A percentile compares a stretch with the other conserved stretches of the same genome.
Evolutionary conservation across 2,329 filamentous ascomycete species (phyloP).

Genomic region (Ceratocystis eucalypticola): DNA sequence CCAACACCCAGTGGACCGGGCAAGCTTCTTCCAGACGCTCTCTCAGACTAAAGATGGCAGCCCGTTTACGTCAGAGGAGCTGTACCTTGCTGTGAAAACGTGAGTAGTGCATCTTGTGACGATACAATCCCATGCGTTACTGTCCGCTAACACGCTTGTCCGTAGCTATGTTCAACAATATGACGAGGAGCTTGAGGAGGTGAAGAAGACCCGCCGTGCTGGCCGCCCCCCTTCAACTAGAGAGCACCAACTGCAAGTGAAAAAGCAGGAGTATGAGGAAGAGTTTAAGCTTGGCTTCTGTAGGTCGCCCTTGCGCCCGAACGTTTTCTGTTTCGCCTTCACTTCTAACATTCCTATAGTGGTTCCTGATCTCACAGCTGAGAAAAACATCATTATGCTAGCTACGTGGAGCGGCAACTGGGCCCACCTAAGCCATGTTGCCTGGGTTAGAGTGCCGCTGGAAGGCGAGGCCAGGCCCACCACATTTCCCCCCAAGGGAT

Average conservation of each 20-base stretch:
- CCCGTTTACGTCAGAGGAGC: slow-evolving; percentile 40
- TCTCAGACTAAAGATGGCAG: slow-evolving; percentile 27
- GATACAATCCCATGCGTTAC: background rate
- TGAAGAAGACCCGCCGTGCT: slow-evolving; percentile 58
- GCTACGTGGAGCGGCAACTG: slow-evolving; percentile 71
- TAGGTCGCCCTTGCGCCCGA: slow-evolving; percentile 29
- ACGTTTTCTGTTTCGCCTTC: background rate
- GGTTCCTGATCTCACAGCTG: slow-evolving; percentile 60
- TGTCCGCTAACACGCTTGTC: slow-evolving; percentile 17
- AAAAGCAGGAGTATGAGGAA: slow-evolving; percentile 55
- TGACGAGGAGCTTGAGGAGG: slow-evolving; percentile 52
- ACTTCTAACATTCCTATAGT: slow-evolving; percentile 30
- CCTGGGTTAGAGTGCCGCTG: slow-evolving; percentile 61
- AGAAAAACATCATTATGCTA: slow-evolving; percentile 51
- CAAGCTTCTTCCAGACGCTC: slow-evolving; percentile 54
- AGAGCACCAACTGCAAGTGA: slow-evolving; percentile 64
- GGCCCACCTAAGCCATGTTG: slow-evolving; percentile 61
- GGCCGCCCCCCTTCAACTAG: slow-evolving; percentile 65
- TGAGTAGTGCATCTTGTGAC: slow-evolving; percentile 27
- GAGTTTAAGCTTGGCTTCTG: slow-evolving; percentile 78
- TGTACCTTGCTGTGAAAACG: slow-evolving; percentile 50
- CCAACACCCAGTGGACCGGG: slow-evolving; percentile 27
- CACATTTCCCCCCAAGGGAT: slow-evolving; percentile 54
- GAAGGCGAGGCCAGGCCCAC: slow-evolving; percentile 53
- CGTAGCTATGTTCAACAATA: slow-evolving; percentile 50